Percentiles rank a stretch among this genome's conserved stretches.
Conservation (phyloP, 805 yeast species). For the Pichia eremophila region DNA sequence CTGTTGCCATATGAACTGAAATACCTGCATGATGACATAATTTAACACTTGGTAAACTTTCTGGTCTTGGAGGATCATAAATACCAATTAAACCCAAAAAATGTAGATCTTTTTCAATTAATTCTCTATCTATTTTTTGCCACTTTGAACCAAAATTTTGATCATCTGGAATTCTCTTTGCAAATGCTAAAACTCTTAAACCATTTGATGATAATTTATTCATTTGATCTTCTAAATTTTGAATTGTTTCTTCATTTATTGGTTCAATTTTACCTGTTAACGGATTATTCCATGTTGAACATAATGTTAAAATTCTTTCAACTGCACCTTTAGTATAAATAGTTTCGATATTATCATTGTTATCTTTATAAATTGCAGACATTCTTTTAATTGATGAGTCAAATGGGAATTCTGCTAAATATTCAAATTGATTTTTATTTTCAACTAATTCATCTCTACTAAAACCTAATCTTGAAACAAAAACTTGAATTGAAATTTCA, state of each 20-base stretch:
- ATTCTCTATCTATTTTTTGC: constrained; percentile 29
- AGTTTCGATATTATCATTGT: constrained; percentile 18
- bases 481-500: constrained; percentile 80
- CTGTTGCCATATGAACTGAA: constrained; percentile 74
- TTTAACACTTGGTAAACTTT: constrained; percentile 56
- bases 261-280: constrained; percentile 22
- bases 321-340: constrained; percentile 67
- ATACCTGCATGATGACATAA: constrained; percentile 68
- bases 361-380: constrained; percentile 47
- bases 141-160: constrained; percentile 19
- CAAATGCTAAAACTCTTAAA: constrained; percentile 66
- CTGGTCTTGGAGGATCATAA: constrained; percentile 71
- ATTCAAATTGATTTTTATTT: constrained; percentile 29
- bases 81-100: constrained; percentile 68
- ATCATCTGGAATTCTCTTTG: constrained; percentile 30
- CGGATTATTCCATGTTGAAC: constrained; percentile 42
- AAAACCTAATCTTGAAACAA: constrained; percentile 47
- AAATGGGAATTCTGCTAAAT: constrained; percentile 60
- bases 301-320: constrained; percentile 53
- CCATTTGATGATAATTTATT: constrained; percentile 54
- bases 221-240: constrained; percentile 44
- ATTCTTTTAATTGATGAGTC: constrained; percentile 68
- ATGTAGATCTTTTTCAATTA: constrained; percentile 43
- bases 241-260: constrained; percentile 34
- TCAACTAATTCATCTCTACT: constrained; percentile 37